Evolutionary conservation across 495 filamentous ascomycete genomes (phyloP), one percentile per base, ranked within the genome.

Genomic region (Entonaema liquescens): DNA sequence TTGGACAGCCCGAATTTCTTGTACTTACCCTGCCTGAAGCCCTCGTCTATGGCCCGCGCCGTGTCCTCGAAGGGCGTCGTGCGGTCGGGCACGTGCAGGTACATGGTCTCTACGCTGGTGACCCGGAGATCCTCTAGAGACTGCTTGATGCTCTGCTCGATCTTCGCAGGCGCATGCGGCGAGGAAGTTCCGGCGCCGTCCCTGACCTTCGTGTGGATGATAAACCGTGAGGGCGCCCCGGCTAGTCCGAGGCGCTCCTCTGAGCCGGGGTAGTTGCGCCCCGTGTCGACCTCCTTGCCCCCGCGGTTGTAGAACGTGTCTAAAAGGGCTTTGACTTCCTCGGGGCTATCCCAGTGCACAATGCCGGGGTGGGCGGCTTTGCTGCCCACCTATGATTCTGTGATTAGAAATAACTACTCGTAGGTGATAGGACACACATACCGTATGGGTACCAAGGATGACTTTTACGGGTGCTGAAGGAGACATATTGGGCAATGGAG

Each of bases 1-100:
- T 85, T 87, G 47, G 82, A 83, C 19, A 85, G 68, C 1, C 85
- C 84, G 31, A 83, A 82, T 31, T 77, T 49, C 40, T 76, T 71
- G 70, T 85, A 83, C 31, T 74, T 78, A 0, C 83, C 81, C 19
- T 79, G 67, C 19, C 72, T 55, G 65, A 80, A 75, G 3, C 79
- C 66, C 11, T 79, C 68, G 47, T 86, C 65, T 55, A 86, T 79
- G 15, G 77, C 81, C 54, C 74, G 64, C 21, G 77, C 72, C 0
- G 78, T 79, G 11, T 83, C 83, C 47, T 84, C 80, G 31, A 85
- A 80, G 5, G 80, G 79, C 0, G 76, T 80, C 6, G 67, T 56
- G 12, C 79, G 79, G 59, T 86, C 82, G 1, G 84, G 83, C 0
- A 68, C 63, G 65, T 87, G 83, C 17, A 85, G 72, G 65, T 82